A percentile compares a stretch with the other conserved stretches of the same genome.
Conservation (phyloP, 148 eudicot species). For the Camellia lanceoleosa region DNA sequence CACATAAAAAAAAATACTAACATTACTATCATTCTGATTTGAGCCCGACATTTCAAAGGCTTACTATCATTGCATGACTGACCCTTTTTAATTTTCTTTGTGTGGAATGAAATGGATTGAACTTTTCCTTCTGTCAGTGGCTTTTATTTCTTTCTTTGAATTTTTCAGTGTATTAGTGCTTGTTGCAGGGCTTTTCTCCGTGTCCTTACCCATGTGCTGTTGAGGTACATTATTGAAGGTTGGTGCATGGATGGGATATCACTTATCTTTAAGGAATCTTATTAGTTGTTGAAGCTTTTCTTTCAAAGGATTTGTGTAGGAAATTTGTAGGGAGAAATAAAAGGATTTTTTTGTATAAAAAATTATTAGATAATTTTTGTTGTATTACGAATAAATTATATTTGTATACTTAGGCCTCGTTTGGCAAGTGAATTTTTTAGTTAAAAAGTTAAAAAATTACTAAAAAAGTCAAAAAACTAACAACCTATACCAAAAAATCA, state of each 20-base stretch:
- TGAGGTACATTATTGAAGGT: background rate
- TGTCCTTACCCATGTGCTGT: constrained; percentile 4
- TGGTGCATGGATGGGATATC: background rate
- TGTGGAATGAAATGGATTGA: background rate
- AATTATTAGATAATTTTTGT: no score
- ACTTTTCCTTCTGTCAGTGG: background rate
- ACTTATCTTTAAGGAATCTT: background rate
- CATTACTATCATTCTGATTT: no score
- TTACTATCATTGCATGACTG: background rate
- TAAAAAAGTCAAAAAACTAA: no score
- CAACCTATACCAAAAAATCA: no score
- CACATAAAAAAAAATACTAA: no score
- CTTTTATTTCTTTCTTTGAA: background rate
- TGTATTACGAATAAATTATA: no score
- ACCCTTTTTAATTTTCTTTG: background rate
- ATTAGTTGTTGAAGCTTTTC: background rate
- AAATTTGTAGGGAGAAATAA: no score
- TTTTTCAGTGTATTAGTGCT: background rate
- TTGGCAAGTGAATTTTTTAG: no score
- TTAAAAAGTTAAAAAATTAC: no score
- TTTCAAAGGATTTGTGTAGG: background rate
- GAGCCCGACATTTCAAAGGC: background rate
- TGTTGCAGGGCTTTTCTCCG: background rate
- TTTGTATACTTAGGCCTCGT: no score
- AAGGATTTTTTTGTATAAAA: no score